Base-by-base conservation (phyloP, 2,329 filamentous ascomycete genomes). In the Ilyonectria robusta region DNA sequence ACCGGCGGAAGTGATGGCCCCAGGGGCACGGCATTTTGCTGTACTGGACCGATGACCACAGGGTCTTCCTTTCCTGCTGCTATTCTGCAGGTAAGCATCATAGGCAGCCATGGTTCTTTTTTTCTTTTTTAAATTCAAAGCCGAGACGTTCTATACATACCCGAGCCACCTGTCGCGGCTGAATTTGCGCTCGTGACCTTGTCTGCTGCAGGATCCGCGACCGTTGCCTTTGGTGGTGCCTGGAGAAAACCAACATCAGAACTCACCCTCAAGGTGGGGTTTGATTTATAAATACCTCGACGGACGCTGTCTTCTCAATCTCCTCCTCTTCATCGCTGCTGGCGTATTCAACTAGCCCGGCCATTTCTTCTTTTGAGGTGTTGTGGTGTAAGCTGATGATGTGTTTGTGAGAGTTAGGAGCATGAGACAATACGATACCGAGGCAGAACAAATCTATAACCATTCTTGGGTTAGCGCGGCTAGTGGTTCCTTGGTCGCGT, bases 251-350 rank as follows among this genome's bases (percentile, higher is more conserved):
- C 33, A 62, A 62, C 51, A 35, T 56, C 50, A 57, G 21, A 37
- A 6, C 3, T 10, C 19, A 19, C 33, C 40, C 46, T 59, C 46
- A 53, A 31, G 61, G 35, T 58, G 46, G 6, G 15, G 7, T 21
- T 29, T 37, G 42, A 42, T 33, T 10, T 6, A 48, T 60, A 46
- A 37, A 46, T 70, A 74, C 74, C 67, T 62, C 47, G 13, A 56
- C 48, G 2, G 37, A 26, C 11, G 17, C 35, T 10, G 51, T 19
- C 44, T 72, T 21, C 29, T 74, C 59, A 13, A 54, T 23, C 8
- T 62, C 55, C 10, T 74, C 58, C 2, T 82, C 85, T 2, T 87
- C 86, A 48, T 86, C 85, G 62, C 85, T 87, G 71, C 86, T 88
- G 15, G 81, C 84, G 68, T 88, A 88, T 37, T 74, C 80, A 8